phyloP scores from a whole-genome alignment of 495 filamentous ascomycete genomes.

The Talaromyces adpressus region DNA sequence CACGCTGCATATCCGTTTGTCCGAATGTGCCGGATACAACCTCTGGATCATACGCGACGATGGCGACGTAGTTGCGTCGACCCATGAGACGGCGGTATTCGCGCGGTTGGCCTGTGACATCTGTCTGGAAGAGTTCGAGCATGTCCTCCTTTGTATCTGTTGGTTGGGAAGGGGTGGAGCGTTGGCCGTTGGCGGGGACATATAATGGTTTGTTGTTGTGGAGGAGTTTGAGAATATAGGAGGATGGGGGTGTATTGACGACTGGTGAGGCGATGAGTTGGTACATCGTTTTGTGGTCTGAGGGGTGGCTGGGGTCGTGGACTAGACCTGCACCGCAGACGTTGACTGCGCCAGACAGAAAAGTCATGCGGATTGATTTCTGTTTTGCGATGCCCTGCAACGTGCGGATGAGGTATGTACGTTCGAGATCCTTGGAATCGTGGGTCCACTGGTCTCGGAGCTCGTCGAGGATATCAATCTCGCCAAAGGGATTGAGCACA shows the following conservation, averaged over 20 bases:
- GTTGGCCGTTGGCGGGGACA: constrained; percentile 83
- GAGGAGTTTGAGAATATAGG: constrained; percentile 84
- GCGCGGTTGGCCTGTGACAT: constrained; percentile 69
- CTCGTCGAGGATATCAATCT: constrained; percentile 91
- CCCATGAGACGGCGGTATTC: constrained; percentile 90
- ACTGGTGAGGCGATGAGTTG: constrained; percentile 89
- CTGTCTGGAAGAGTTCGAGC: constrained; percentile 96
- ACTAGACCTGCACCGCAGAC: constrained; percentile 88
- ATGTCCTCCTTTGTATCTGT: constrained; percentile 97
- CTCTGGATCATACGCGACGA: constrained; percentile 89
- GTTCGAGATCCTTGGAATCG: constrained; percentile 92
- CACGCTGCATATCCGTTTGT: constrained; percentile 29
- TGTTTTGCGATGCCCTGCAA: constrained; percentile 91
- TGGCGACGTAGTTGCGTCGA: constrained; percentile 86
- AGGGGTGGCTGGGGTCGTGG: constrained; percentile 84
- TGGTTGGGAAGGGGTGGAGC: constrained; percentile 43
- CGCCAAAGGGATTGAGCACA: constrained; percentile 93
- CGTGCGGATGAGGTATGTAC: constrained; percentile 93
- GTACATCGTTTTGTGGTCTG: constrained; percentile 98
- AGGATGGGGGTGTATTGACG: constrained; percentile 77
- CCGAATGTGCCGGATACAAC: constrained; percentile 51
- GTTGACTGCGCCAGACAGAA: constrained; percentile 88
- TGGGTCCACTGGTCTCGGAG: constrained; percentile 96
- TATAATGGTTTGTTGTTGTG: constrained; percentile 84
- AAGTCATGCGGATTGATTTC: constrained; percentile 92